Conservation (phyloP, 306 rosid species). For the Medicago ruthenica region DNA sequence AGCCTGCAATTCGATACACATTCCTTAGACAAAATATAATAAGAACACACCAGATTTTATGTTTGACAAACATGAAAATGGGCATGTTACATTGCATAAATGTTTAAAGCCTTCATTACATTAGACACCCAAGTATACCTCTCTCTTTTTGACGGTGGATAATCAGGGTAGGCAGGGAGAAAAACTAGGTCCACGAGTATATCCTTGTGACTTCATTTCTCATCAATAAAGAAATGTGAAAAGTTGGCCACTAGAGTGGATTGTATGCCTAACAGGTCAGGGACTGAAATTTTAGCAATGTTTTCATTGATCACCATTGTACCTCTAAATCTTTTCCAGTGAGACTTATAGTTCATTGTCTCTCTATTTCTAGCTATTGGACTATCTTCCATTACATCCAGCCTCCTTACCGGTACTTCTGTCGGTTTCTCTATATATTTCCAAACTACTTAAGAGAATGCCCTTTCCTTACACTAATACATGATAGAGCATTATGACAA, state of each 20-base stretch:
- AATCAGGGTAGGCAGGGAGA: conserved; percentile 1
- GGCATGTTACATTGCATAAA: background rate
- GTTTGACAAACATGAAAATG: background rate
- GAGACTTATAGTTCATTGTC: background rate
- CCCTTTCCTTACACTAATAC: too few relatives aligned
- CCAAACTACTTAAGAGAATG: background rate
- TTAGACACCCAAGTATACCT: background rate
- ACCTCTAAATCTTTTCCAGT: background rate
- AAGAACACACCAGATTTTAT: conserved; percentile 25
- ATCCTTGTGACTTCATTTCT: conserved; percentile 1
- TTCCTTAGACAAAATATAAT: conserved; percentile 24
- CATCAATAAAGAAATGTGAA: conserved; percentile 10
- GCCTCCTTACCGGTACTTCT: background rate
- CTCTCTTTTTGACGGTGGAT: conserved; percentile 12
- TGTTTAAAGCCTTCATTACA: conserved; percentile 28
- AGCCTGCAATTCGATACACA: conserved; percentile 64
- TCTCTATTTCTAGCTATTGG: background rate
- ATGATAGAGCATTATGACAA: background rate
- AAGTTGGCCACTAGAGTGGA: background rate
- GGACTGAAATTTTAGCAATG: background rate
- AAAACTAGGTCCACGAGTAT: conserved; percentile 1
- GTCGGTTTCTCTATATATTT: background rate
- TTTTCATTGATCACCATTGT: background rate
- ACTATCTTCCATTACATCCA: conserved; percentile 2
- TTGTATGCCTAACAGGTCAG: conserved; percentile 4